Evolutionary conservation across 371 early-diverging fungal species (phyloP).

Genomic region (Basidiobolus meristosporus): DNA sequence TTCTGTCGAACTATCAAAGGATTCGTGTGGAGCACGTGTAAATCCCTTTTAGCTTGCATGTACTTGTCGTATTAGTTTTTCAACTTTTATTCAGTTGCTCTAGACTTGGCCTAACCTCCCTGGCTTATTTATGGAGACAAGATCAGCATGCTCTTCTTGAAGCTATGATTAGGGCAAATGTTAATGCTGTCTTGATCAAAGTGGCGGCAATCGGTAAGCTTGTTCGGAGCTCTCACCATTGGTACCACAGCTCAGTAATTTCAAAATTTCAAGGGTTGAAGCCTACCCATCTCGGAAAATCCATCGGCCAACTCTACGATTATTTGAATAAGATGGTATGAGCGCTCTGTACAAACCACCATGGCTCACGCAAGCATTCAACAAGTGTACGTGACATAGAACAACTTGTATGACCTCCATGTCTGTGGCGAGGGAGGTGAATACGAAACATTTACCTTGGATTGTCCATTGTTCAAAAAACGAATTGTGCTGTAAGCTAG

Average conservation of each 20-base stretch:
- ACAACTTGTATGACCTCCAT: constrained; percentile 67
- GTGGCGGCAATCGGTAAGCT: constrained; percentile 73
- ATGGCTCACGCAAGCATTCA: not conserved
- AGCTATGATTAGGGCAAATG: constrained; percentile 80
- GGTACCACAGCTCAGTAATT: not conserved
- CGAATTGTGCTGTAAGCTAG: constrained; percentile 35
- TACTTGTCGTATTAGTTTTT: not conserved
- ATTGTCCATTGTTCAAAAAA: constrained; percentile 91
- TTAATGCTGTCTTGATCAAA: constrained; percentile 84
- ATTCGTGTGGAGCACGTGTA: constrained; percentile 93
- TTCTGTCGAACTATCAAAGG: constrained; percentile 93
- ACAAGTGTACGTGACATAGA: constrained; percentile 9
- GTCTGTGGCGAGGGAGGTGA: constrained; percentile 99
- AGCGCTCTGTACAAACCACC: not conserved
- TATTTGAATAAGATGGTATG: constrained; percentile 26
- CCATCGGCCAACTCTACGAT: constrained; percentile 59
- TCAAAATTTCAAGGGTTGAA: constrained; percentile 21
- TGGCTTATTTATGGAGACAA: constrained; percentile 89
- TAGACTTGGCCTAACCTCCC: constrained; percentile 58
- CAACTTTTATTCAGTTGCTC: constrained; percentile 33
- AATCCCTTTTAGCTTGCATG: constrained; percentile 2
- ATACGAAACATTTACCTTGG: constrained; percentile 93
- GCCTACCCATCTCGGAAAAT: constrained; percentile 50
- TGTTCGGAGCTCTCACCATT: not conserved
- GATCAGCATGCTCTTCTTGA: constrained; percentile 71